Evolutionary conservation across 306 rosid genomes (phyloP).

Genomic region (Canavalia ensiformis): DNA sequence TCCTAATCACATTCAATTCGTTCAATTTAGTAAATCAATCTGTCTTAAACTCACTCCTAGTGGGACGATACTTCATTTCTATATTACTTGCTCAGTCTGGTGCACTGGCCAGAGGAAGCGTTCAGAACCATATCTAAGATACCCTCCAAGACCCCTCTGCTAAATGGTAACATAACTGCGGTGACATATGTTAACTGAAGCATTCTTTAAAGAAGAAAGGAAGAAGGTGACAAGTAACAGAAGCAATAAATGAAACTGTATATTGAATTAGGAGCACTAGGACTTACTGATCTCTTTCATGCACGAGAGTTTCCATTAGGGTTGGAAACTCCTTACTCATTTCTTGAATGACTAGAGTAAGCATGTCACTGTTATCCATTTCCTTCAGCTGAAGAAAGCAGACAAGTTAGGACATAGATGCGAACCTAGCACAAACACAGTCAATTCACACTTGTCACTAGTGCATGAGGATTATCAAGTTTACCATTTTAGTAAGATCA

Average conservation of each 20-base stretch:
- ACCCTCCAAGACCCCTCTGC: slow-evolving; percentile 23
- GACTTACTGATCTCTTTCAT: slow-evolving; percentile 92
- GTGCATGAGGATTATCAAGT: slow-evolving; percentile 28
- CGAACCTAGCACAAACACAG: slow-evolving; percentile 6
- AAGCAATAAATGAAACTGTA: slow-evolving; percentile 35
- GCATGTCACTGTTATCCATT: slow-evolving; percentile 91
- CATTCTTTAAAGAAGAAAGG: slow-evolving; percentile 24
- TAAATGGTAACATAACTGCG: slow-evolving; percentile 19
- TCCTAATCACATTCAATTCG: too few relatives aligned
- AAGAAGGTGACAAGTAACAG: slow-evolving; percentile 30
- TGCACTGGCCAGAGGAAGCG: too few relatives aligned
- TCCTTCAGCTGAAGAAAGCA: slow-evolving; percentile 80
- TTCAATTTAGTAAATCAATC: too few relatives aligned
- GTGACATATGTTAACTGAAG: slow-evolving; percentile 24
- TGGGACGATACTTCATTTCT: too few relatives aligned
- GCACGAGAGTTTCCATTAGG: slow-evolving; percentile 94
- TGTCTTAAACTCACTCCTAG: too few relatives aligned
- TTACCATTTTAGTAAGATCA: slow-evolving; percentile 85
- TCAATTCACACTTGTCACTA: slow-evolving; percentile 39
- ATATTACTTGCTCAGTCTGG: too few relatives aligned
- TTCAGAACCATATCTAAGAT: slow-evolving; percentile 35
- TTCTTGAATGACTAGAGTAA: slow-evolving; percentile 90
- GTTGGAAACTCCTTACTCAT: slow-evolving; percentile 94
- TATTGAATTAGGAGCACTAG: slow-evolving; percentile 38
- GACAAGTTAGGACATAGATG: slow-evolving; percentile 46